Percentiles rank a stretch among this genome's conserved stretches.
These are phyloP conservation scores for Coffea humblotiana DNA, from an alignment of 305 asterid species.

Conservation along the genomic window DNA sequence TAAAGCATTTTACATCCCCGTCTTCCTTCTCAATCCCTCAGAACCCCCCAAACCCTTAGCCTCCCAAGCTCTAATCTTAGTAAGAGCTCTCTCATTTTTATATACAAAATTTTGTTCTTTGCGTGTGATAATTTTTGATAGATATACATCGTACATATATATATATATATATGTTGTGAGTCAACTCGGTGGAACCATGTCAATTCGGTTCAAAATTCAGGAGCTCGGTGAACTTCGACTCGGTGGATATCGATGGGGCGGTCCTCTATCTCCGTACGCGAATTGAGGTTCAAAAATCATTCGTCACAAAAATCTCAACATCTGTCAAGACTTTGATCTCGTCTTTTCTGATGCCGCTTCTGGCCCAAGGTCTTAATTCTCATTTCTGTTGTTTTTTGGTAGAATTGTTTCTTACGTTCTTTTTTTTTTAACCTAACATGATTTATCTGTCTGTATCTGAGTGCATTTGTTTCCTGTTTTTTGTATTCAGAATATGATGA, in stretches of 20 bases:
- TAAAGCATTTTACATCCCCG: not conserved
- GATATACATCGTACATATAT: not conserved
- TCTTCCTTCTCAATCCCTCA: not conserved
- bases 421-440: not conserved
- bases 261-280: constrained; percentile 28
- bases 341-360: constrained; percentile 33
- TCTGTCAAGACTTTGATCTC: constrained; percentile 35
- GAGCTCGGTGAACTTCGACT: constrained; percentile 31
- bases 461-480: not conserved
- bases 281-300: constrained; percentile 27
- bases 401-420: not conserved
- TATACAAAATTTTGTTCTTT: not conserved
- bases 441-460: not conserved
- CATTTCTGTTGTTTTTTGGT: not conserved
- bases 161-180: not conserved
- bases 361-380: constrained; percentile 22
- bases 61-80: not conserved
- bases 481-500: constrained; percentile 51
- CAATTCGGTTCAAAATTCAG: constrained; percentile 41
- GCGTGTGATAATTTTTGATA: not conserved
- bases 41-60: not conserved
- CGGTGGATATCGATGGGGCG: constrained; percentile 34
- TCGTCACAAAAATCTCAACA: constrained; percentile 25
- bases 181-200: constrained; percentile 23
- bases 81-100: not conserved